Percentiles rank a stretch among this genome's conserved stretches.
phyloP scores from a whole-genome alignment of 1,284 basidiomycete species.

The Mycena sp. region DNA sequence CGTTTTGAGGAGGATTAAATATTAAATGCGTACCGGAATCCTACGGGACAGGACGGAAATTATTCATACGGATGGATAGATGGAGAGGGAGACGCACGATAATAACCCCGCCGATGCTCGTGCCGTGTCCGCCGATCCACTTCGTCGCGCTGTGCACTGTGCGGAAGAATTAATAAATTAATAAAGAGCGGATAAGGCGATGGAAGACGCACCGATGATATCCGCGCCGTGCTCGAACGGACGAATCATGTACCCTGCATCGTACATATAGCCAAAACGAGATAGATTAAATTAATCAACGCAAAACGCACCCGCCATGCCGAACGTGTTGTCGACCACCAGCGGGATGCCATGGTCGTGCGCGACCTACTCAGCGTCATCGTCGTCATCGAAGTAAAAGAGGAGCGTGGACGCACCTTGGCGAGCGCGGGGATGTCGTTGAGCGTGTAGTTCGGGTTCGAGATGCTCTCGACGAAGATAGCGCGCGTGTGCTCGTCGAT shows the following conservation, averaged over 20 bases:
- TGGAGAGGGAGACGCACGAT: no score
- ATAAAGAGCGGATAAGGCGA: background rate
- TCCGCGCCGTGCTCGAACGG: constrained; percentile 87
- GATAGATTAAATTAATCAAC: background rate
- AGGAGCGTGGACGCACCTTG: constrained; percentile 59
- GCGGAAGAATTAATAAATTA: background rate
- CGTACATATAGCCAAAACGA: background rate
- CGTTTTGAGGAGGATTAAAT: no score
- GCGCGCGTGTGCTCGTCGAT: constrained; percentile 75
- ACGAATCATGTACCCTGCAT: constrained; percentile 71
- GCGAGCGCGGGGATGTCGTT: constrained; percentile 70
- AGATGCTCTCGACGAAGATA: constrained; percentile 78
- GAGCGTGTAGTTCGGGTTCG: constrained; percentile 79
- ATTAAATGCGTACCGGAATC: no score
- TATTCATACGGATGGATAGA: no score
- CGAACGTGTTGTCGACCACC: constrained; percentile 92
- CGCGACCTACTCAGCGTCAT: no score
- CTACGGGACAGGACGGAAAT: no score
- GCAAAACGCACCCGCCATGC: constrained; percentile 73
- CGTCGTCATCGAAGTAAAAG: no score
- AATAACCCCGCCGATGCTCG: constrained; percentile 86
- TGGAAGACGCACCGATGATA: constrained; percentile 65
- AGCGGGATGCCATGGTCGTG: constrained; percentile 81
- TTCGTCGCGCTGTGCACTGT: constrained; percentile 87
- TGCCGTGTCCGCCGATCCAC: constrained; percentile 93